Evolutionary conservation across 2,329 filamentous ascomycete species (phyloP).

Genomic region (Sporothrix mexicana): DNA sequence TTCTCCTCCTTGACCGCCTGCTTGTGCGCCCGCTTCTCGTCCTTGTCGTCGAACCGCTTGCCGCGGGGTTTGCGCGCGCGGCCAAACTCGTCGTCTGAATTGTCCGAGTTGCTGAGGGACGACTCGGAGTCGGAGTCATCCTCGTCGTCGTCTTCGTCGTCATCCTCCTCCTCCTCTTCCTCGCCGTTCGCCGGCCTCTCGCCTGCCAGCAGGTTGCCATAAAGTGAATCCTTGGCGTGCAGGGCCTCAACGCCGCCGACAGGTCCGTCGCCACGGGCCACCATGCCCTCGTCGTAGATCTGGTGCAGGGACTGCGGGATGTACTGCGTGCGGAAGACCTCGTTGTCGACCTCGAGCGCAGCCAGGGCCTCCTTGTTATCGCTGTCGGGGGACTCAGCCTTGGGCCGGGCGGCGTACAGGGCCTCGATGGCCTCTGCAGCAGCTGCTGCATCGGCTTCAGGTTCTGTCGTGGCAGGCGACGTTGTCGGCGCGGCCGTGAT

Average conservation of each 20-base stretch:
- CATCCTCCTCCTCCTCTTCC: not conserved
- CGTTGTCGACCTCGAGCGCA: slow-evolving; percentile 77
- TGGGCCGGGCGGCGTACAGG: slow-evolving; percentile 65
- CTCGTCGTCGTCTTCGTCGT: slow-evolving; percentile 46
- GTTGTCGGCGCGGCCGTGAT: slow-evolving; percentile 68
- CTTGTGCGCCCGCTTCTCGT: slow-evolving; percentile 87
- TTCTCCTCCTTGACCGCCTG: slow-evolving; percentile 93
- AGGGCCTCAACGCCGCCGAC: slow-evolving; percentile 71
- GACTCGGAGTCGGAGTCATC: slow-evolving; percentile 37
- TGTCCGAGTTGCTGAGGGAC: slow-evolving; percentile 41
- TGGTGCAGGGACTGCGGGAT: slow-evolving; percentile 96
- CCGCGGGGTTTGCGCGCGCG: slow-evolving; percentile 72
- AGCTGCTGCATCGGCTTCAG: slow-evolving; percentile 59
- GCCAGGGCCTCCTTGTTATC: slow-evolving; percentile 46
- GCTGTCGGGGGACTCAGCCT: slow-evolving; percentile 45
- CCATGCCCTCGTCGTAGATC: slow-evolving; percentile 94
- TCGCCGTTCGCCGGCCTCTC: slow-evolving; percentile 50
- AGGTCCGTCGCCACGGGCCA: slow-evolving; percentile 47
- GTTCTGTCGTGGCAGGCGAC: slow-evolving; percentile 52
- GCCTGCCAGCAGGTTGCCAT: slow-evolving; percentile 81
- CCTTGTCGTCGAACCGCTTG: slow-evolving; percentile 88
- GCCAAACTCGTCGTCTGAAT: slow-evolving; percentile 54
- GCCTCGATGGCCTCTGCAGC: slow-evolving; percentile 63
- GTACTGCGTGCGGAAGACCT: slow-evolving; percentile 94
- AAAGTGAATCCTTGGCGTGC: slow-evolving; percentile 56